These are phyloP conservation scores for Fonsecaea pedrosoi DNA, from an alignment of 2,329 filamentous ascomycete species.

Conservation along the genomic window DNA sequence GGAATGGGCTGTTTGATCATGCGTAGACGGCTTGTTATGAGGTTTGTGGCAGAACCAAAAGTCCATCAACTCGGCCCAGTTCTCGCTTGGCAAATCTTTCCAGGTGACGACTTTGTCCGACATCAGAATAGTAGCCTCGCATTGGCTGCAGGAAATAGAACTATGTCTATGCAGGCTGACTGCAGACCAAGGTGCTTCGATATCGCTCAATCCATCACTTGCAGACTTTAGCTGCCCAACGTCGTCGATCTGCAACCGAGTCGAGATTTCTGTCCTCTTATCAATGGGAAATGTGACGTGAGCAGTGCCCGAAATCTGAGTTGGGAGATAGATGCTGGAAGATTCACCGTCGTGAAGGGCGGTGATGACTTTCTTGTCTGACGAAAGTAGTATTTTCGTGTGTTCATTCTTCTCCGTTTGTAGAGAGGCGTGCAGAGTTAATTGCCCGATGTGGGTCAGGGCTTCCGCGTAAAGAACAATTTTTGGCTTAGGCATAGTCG, in stretches of 20 bases:
- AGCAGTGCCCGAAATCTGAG: slow-evolving; percentile 52
- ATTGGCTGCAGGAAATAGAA: slow-evolving; percentile 51
- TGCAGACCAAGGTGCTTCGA: slow-evolving; percentile 40
- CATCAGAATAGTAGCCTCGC: slow-evolving; percentile 44
- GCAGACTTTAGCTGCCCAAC: slow-evolving; percentile 30
- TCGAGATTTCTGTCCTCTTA: slow-evolving; percentile 56
- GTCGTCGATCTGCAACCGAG: slow-evolving; percentile 61
- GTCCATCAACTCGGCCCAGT: slow-evolving; percentile 99
- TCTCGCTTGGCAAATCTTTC: slow-evolving; percentile 94
- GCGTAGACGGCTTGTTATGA: slow-evolving; percentile 46
- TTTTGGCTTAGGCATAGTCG: slow-evolving; percentile 33
- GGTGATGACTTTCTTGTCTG: slow-evolving; percentile 52
- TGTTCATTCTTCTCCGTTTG: slow-evolving; percentile 51
- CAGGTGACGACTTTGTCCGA: slow-evolving; percentile 60
- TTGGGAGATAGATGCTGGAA: slow-evolving; percentile 56
- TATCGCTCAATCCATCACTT: slow-evolving; percentile 21
- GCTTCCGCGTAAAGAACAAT: slow-evolving; percentile 64
- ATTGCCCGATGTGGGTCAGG: slow-evolving; percentile 65
- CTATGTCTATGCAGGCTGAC: slow-evolving; percentile 50
- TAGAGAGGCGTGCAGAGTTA: slow-evolving; percentile 63
- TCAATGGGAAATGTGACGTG: slow-evolving; percentile 58
- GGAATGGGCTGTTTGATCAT: slow-evolving; percentile 58
- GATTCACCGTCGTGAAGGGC: slow-evolving; percentile 55
- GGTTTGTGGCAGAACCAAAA: slow-evolving; percentile 99
- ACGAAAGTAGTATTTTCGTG: slow-evolving; percentile 54